Conservation (phyloP, 441 rosid species). For the Eutrema salsugineum region DNA sequence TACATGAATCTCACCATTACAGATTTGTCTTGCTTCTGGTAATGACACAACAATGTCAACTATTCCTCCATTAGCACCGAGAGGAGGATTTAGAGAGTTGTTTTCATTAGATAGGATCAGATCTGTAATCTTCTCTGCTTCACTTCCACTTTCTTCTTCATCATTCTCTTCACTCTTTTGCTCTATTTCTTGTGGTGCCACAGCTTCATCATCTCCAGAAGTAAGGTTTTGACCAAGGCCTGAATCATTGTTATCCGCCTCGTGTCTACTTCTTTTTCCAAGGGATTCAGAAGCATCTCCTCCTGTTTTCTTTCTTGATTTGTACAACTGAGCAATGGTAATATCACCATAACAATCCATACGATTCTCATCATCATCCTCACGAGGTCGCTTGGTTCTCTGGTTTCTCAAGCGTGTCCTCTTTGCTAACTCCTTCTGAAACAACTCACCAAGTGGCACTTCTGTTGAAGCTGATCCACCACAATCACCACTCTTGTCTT, state of each 20-base stretch:
- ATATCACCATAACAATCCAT: background rate
- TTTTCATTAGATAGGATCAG: background rate
- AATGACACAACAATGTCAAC: background rate
- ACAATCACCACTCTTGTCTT: background rate
- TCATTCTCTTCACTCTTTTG: background rate
- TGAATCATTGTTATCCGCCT: constrained; percentile 1
- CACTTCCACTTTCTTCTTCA: background rate
- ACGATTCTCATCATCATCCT: background rate
- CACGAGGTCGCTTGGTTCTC: constrained; percentile 8
- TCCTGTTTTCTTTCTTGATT: background rate
- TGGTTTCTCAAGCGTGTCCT: background rate
- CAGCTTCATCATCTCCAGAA: background rate
- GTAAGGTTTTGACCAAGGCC: background rate
- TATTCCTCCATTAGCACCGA: background rate
- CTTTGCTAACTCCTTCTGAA: background rate
- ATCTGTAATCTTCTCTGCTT: background rate
- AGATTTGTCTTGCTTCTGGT: background rate
- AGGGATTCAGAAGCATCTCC: background rate
- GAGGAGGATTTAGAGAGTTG: background rate
- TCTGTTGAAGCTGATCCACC: constrained; percentile 12
- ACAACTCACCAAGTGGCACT: background rate
- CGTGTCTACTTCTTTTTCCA: background rate
- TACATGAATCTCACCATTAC: background rate
- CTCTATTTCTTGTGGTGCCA: background rate
- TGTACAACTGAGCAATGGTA: background rate